Base-by-base conservation (phyloP, 768 basidiomycete genomes). In the Chalciporus piperatus region DNA sequence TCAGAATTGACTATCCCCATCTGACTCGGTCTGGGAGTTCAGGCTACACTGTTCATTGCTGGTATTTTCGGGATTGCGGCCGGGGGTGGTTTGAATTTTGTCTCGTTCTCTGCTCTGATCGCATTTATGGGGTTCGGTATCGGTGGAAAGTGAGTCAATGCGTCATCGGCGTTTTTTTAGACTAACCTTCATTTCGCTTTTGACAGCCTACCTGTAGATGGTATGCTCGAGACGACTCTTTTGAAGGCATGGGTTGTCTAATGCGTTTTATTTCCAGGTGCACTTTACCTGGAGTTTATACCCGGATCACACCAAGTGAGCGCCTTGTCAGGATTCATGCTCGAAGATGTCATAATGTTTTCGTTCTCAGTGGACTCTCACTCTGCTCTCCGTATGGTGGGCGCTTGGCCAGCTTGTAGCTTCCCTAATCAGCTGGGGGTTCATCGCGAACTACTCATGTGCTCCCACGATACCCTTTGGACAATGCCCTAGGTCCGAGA, bases 401-500 rank as follows among this genome's bases (percentile, higher is more conserved):
- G 70, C 80, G 51, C 42, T 76, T 50, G 74, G 81, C 30, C 68
- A 81, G 68, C 71, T 82, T 9, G 61, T 76, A 16, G 75, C 79
- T 9, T 80, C 76, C 16, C 62, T 77, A 27, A 70, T 83, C 27
- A 76, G 79, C 7, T 84, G 79, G 76, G 78, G 71, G 0, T 78
- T 83, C 57, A 80, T 83, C 30, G 74, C 74, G 22, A 78, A 76
- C 53, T 83, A 76, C 58, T 80, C 81, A 4, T 84, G 82, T 59
- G 57, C 65, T 25, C 52, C 70, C 16, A 56, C 56, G 38, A 53
- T 56, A 52, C 50, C 51, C 4, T 60, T 57, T 28, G 69, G 74
- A 35, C 65, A 78, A 56, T 84, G 83, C 56, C 59, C 70, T 3
- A 74, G 73, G 51, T 69, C 66, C 0, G 66, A 74, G 54, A 84